Base-by-base conservation (phyloP, 208 protist species). In the Crithidia brevicula region DNA sequence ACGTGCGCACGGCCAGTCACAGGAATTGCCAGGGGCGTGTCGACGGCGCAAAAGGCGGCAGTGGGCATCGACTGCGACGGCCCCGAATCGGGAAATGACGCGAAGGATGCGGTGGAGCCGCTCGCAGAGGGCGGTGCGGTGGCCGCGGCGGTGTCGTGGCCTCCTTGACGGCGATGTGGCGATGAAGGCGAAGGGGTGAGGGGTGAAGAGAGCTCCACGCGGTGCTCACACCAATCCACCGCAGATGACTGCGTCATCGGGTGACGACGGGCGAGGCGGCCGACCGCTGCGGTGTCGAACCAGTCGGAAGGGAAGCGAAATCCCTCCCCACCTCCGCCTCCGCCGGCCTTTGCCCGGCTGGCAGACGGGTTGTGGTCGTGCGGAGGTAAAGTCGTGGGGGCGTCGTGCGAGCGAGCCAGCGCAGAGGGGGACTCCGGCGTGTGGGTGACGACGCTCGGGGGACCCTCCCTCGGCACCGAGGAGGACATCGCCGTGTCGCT, bases 251-350 rank as follows among this genome's bases (percentile, higher is more conserved):
- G 4, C 31, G 40, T 4, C 31, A 18, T 2, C 13, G 31, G 11
- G 46, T 54, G 28, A 2, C 3, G 28, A 5, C 33, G 5, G 11
- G 45, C 18, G 16, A 65, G 33, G 4, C 59, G 43, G 31, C 34
- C 33, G 25, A 65, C 28, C 18, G 59, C 59, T 8, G 27, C 18
- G 4, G 45, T 22, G 28, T 20, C 11, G 20, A 65, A 65, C 59
- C 59, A 65, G 9, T 54, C 59, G 9, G 20, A 0, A 9, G 59
- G 45, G 16, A 65, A 65, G 31, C 33, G 13, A 7, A 40, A 40
- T 13, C 10, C 15, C 8, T 40, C 15, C 36, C 10, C 36, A 7
- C 10, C 36, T 40, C 22, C 27, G 33, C 20, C 3, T 40, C 22
- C 27, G 33, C 20, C 3, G 25, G 31, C 31, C 36, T 40, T 7